Percentiles rank a stretch among this genome's conserved stretches.
phyloP scores from a whole-genome alignment of 1,139 yeast genomes.

The Suhomyces yuchorum region DNA sequence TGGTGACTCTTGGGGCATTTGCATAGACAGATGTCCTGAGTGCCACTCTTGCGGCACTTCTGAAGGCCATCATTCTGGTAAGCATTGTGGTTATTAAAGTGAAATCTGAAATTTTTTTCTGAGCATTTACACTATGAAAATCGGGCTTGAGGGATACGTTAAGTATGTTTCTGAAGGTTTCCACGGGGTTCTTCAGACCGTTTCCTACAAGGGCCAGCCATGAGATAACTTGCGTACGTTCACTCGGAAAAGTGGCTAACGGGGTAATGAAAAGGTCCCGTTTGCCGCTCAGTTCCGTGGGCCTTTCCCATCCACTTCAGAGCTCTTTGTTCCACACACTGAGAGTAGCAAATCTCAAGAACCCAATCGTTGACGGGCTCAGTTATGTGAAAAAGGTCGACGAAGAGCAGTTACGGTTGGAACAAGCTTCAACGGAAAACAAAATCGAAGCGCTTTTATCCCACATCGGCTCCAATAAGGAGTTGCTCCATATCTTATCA shows the following conservation, averaged over 20 bases:
- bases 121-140: slow-evolving; percentile 4
- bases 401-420: slow-evolving; percentile 23
- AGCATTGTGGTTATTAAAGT: slow-evolving; percentile 1
- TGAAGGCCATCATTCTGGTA: slow-evolving; percentile 9
- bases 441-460: slow-evolving; percentile 30
- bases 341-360: background rate
- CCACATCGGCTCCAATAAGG: slow-evolving; percentile 32
- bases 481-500: slow-evolving; percentile 33
- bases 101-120: slow-evolving; percentile 6
- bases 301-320: background rate
- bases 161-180: background rate
- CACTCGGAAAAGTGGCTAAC: background rate
- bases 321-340: background rate
- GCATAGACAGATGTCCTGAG: background rate
- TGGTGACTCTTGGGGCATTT: background rate
- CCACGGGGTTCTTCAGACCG: background rate
- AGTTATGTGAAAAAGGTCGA: slow-evolving; percentile 36
- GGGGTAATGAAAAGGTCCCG: background rate
- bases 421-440: slow-evolving; percentile 20
- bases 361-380: slow-evolving; percentile 16
- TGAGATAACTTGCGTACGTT: background rate
- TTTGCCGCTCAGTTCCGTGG: background rate
- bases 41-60: slow-evolving; percentile 5
- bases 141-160: background rate
- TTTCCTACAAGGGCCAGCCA: background rate